Base-by-base conservation (phyloP, 1,284 basidiomycete genomes). In the Pisolithus thermaeus region DNA sequence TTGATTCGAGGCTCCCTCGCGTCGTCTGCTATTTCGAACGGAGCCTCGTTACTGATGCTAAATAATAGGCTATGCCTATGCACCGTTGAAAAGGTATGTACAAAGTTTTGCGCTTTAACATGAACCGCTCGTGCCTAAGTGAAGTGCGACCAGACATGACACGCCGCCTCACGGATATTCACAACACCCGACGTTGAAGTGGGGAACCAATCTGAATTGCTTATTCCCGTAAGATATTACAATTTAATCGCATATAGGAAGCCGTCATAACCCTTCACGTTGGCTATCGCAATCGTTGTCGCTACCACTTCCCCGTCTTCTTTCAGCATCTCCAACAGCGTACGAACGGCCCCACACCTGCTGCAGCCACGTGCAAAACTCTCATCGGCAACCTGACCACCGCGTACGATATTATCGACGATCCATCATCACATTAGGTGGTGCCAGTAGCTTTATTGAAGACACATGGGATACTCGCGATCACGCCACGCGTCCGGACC, bases 211-310 rank as follows among this genome's bases (percentile, higher is more conserved):
- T 30, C 28, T 30, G 28, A 30, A 30, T 9, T 30, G 3, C 28
- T 3, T 30, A 30, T 30, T 30, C 8, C 9, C 9, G 28, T 30
- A 35, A 12, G 12, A 35, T 14, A 14, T 27, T 50, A 68, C 41
- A 65, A 47, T 41, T 66, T 64, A 22, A 77, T 50, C 0, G 77
- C 75, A 58, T 80, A 84, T 47, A 81, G 58, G 64, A 83, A 82
- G 0, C 81, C 81, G 59, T 84, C 81, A 54, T 77, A 81, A 6
- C 79, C 79, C 59, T 81, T 84, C 59, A 79, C 78, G 18, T 81
- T 81, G 3, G 78, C 80, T 2, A 77, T 82, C 1, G 69, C 72
- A 18, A 84, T 75, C 0, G 80, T 81, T 0, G 79, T 83, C 7
- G 78, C 79, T 16, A 84, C 81, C 0, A 83, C 75, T 23, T 79